A percentile compares a stretch with the other conserved stretches of the same genome.
phyloP scores from a whole-genome alignment of 331 rosid genomes.

The Ulmus americana region DNA sequence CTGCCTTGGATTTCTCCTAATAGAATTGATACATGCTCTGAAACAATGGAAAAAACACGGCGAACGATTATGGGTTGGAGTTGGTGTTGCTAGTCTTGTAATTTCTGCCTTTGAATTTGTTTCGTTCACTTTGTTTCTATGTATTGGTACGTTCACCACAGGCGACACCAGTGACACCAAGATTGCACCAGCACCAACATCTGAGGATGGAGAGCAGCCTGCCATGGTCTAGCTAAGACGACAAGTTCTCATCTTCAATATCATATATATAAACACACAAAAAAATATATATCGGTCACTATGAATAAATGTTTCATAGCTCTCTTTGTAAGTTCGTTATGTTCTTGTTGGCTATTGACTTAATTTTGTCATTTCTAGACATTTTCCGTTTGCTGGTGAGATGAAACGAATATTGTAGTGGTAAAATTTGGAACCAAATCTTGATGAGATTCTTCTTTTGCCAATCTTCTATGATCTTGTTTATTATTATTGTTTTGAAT shows the following conservation, averaged over 20 bases:
- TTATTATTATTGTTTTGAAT: too few species aligned
- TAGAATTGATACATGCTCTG: constrained; percentile 12
- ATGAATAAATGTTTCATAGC: background rate
- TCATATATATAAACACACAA: background rate
- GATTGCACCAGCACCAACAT: constrained; percentile 34
- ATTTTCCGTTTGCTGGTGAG: too few species aligned
- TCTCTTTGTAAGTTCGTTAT: background rate
- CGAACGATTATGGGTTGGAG: constrained; percentile 27
- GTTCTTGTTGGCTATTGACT: background rate
- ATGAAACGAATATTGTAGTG: too few species aligned
- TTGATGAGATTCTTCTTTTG: too few species aligned
- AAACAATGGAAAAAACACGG: constrained; percentile 7
- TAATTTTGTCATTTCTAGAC: too few species aligned
- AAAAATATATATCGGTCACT: background rate
- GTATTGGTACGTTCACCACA: constrained; percentile 18
- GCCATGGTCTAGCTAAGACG: constrained; percentile 23
- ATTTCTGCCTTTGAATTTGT: constrained; percentile 33
- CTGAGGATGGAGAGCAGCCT: constrained; percentile 19
- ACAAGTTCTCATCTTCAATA: background rate
- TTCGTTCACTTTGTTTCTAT: constrained; percentile 24
- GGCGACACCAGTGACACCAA: constrained; percentile 15
- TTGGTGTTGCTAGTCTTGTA: constrained; percentile 24
- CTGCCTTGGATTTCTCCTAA: constrained; percentile 22
- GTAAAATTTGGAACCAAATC: too few species aligned
- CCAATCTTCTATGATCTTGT: too few species aligned